These are phyloP conservation scores for Pouteria campechiana DNA, from an alignment of 179 eudicot species.

Conservation along the genomic window DNA sequence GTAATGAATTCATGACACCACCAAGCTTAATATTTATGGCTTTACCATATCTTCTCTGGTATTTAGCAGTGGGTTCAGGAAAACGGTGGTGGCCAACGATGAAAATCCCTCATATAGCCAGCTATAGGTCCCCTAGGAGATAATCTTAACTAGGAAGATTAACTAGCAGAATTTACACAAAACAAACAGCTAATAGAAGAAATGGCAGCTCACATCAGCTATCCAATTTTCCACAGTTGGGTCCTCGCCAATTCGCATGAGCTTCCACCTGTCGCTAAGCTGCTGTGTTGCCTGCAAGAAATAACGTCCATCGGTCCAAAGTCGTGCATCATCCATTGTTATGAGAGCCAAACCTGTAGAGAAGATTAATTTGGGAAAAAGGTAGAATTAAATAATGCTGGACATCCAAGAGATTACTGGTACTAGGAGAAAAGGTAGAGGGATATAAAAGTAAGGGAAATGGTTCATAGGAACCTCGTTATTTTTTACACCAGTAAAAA, in stretches of 20 bases:
- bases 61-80: too few relatives aligned
- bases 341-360: conserved; percentile 75
- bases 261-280: conserved; percentile 72
- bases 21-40: too few relatives aligned
- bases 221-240: conserved; percentile 79
- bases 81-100: too few relatives aligned
- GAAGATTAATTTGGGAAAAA: too few relatives aligned
- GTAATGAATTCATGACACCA: too few relatives aligned
- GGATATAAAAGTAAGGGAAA: too few relatives aligned
- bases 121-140: neutral
- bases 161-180: neutral
- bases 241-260: conserved; percentile 94
- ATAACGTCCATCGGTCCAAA: conserved; percentile 97
- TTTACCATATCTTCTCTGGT: too few relatives aligned
- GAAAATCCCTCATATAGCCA: conserved; percentile 1
- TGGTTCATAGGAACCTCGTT: too few relatives aligned
- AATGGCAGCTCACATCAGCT: conserved; percentile 52
- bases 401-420: too few relatives aligned
- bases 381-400: too few relatives aligned
- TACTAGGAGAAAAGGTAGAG: too few relatives aligned
- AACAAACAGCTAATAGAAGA: neutral
- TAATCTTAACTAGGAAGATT: neutral
- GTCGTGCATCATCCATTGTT: conserved; percentile 67
- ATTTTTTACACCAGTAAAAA: too few relatives aligned
- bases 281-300: conserved; percentile 73